Base-by-base conservation (phyloP, 805 yeast genomes). In the Pichia cabralensis region DNA sequence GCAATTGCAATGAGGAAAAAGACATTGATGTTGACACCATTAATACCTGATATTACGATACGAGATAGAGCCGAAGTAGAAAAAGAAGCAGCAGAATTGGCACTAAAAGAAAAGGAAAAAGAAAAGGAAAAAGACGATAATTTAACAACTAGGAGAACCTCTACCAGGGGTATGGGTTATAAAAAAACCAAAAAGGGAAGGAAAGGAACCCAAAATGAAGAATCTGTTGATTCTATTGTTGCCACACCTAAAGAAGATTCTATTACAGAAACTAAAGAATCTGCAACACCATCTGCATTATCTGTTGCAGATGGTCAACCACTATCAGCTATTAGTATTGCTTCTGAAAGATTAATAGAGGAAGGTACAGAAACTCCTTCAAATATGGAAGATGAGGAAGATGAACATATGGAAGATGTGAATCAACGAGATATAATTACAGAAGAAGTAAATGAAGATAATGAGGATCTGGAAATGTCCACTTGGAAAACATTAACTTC, bases 1-100 rank as follows among this genome's bases (percentile, higher is more conserved):
- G 98, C 98, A 0, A 58, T 82, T 31, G 96, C 96, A 2, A 94
- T 92, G 98, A 94, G 86, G 47, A 85, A 85, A 58, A 84, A 82
- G 52, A 76, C 97, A 0, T 53, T 74, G 34, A 67, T 76, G 30
- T 64, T 92, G 34, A 69, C 75, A 6, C 95, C 95, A 0, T 61
- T 84, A 41, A 89, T 92, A 26, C 99, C 99, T 1, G 94, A 92
- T 48, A 83, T 92, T 34, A 68, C 73, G 0, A 70, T 92, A 5
- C 67, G 86, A 45, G 85, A 73, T 48, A 58, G 89, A 31, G 63
- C 77, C 0, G 92, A 81, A 33, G 71, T 79, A 7, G 92, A 81
- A 44, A 67, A 62, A 42, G 88, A 79, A 46, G 74, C 78, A 19
- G 71, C 67, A 16, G 61, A 56, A 21, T 20, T 35, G 15, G 46